phyloP scores from a whole-genome alignment of 371 early-diverging fungal genomes.

The Mortierella sp. region DNA sequence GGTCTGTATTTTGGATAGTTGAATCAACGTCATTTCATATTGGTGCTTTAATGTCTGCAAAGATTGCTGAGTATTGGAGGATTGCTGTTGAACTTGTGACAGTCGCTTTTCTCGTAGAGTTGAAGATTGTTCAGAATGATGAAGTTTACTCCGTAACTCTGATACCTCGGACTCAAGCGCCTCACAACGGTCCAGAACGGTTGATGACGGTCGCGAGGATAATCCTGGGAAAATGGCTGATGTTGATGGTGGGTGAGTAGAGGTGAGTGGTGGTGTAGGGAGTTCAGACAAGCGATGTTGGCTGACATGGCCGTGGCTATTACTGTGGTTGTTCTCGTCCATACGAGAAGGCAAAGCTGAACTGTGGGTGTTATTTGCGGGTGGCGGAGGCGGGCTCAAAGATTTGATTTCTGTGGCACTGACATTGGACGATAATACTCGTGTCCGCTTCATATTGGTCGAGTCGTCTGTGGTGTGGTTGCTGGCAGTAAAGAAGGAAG shows the following conservation, averaged over 20 bases:
- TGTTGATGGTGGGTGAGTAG: neutral
- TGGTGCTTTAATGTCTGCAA: slow-evolving; percentile 33
- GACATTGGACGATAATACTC: neutral
- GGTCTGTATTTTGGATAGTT: slow-evolving; percentile 20
- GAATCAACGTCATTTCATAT: slow-evolving; percentile 25
- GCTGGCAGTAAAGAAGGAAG: neutral
- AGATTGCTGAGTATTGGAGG: slow-evolving; percentile 26
- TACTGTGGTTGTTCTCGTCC: neutral
- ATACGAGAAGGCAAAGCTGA: slow-evolving; percentile 1
- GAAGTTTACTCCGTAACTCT: slow-evolving; percentile 18
- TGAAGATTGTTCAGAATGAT: slow-evolving; percentile 25
- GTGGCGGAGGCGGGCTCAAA: neutral
- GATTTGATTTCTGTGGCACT: neutral
- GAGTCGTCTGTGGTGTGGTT: neutral
- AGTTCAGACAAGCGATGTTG: neutral
- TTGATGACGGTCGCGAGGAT: neutral
- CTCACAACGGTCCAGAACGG: slow-evolving; percentile 17
- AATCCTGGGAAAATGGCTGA: neutral
- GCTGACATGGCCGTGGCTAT: neutral
- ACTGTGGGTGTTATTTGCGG: neutral
- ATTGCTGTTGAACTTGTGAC: slow-evolving; percentile 31
- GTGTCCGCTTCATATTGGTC: neutral
- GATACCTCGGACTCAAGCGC: slow-evolving; percentile 36
- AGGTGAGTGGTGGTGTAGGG: neutral
- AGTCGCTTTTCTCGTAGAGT: slow-evolving; percentile 29